phyloP scores from a whole-genome alignment of 805 yeast genomes.

The Wickerhamomyces mucosus region DNA sequence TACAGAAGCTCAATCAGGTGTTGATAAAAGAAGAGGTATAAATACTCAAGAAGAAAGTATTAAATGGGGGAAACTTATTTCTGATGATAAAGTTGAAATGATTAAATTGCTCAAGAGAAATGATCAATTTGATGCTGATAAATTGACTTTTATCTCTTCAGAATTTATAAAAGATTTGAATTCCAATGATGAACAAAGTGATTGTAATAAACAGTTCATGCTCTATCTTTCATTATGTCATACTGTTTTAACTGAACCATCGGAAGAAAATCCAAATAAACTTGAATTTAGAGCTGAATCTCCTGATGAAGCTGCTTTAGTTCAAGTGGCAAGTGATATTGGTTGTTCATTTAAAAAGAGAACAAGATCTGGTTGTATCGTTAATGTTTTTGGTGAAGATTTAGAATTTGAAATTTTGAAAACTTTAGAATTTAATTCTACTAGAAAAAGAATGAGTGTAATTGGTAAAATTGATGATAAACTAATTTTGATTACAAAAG shows the following conservation, averaged over 20 bases:
- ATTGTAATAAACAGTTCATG: conserved; percentile 64
- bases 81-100: conserved; percentile 50
- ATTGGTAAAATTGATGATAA: conserved; percentile 54
- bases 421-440: conserved; percentile 69
- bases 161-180: conserved; percentile 52
- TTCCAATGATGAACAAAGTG: conserved; percentile 35
- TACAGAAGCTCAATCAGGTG: conserved; percentile 74
- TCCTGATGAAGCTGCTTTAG: conserved; percentile 86
- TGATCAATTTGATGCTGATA: conserved; percentile 39
- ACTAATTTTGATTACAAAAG: conserved; percentile 64
- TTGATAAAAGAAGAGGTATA: conserved; percentile 65
- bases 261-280: conserved; percentile 46
- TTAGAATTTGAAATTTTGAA: conserved; percentile 64
- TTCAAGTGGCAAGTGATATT: conserved; percentile 67
- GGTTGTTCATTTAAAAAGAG: conserved; percentile 63
- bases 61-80: conserved; percentile 41
- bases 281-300: conserved; percentile 64
- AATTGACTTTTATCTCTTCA: conserved; percentile 58
- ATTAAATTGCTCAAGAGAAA: conserved; percentile 30
- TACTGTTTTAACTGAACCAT: conserved; percentile 65
- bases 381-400: conserved; percentile 58
- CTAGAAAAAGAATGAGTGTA: conserved; percentile 83
- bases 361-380: conserved; percentile 57
- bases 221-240: conserved; percentile 68
- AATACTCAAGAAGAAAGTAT: conserved; percentile 53